Evolutionary conservation across 139 green algal species (phyloP), one percentile per base, ranked within the genome.

Genomic region (Chlorella sorokiniana): DNA sequence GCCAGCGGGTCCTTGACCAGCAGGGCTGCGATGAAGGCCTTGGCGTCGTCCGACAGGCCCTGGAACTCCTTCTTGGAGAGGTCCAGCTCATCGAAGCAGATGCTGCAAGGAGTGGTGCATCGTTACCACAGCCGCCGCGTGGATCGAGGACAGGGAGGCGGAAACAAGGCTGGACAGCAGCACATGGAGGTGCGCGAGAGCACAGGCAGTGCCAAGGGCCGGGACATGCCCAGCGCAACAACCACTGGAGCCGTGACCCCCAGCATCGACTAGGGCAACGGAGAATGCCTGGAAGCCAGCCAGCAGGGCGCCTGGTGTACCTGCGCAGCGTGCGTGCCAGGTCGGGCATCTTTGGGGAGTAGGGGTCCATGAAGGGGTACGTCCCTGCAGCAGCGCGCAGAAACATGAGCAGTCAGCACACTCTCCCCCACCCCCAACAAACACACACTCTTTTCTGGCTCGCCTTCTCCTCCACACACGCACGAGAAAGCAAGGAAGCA

Each of bases 1-100:
- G 86, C 31, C 16, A 76, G 59, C 16, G 89, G 88, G 85, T 98
- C 94, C 85, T 88, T 88, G 25, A 73, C 73, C 69, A 89, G 67
- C 37, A 89, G 38, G 23, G 23, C 42, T 6, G 25, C 6, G 8
- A 89, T 73, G 59, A 89, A 88, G 51, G 79, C 76, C 20, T 31
- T 68, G 6, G 82, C 85, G 11, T 85, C 48, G 22, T 69, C 45
- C 2, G 59, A 80, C 54, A 86, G 23, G 6, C 35, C 45, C 18
- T 54, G 18, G 71, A 86, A 86, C 44, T 73, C 59, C 33, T 51
- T 51, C 22, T 51, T 27, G n/a, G 25, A 41, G 37, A 85, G n/a
- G 38, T 85, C 63, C 35, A 88, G 81, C 33, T 87, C 76, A 56
- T 86, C 73, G 16, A 70, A 83, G 38, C 82, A 86, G 69, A 89